A percentile compares a stretch with the other conserved stretches of the same genome.
Evolutionary conservation across 2,329 filamentous ascomycete genomes (phyloP).

Genomic region (Rhexocercosporidium sp.): DNA sequence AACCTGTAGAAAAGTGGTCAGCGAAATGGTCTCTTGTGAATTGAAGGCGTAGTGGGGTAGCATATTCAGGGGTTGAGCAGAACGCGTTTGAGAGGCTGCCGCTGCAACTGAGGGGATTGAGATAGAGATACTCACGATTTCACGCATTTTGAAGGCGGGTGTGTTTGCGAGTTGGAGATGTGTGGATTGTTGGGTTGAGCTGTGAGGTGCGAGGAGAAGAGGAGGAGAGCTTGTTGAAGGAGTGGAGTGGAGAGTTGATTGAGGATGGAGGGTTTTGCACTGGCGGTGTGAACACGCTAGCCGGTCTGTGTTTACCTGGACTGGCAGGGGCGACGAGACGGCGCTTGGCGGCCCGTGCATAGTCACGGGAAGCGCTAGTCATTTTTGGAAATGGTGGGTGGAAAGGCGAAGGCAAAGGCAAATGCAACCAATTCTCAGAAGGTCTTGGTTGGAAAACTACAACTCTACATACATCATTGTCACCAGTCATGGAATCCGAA

Average conservation of each 20-base stretch:
- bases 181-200: background rate
- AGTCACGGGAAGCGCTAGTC: background rate
- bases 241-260: slow-evolving; percentile 18
- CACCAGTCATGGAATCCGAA: slow-evolving; percentile 77
- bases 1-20: slow-evolving; percentile 73
- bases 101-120: slow-evolving; percentile 9
- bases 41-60: slow-evolving; percentile 39
- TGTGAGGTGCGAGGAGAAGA: slow-evolving; percentile 22
- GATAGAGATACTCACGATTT: slow-evolving; percentile 64
- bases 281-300: slow-evolving; percentile 25
- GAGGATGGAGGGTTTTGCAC: slow-evolving; percentile 20
- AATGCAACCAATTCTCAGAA: no score
- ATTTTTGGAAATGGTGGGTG: background rate
- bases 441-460: no score
- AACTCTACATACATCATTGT: background rate
- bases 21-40: slow-evolving; percentile 50
- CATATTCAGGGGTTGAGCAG: slow-evolving; percentile 44
- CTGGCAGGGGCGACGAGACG: background rate
- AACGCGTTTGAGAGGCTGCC: slow-evolving; percentile 45
- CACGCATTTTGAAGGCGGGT: slow-evolving; percentile 66
- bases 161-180: slow-evolving; percentile 30
- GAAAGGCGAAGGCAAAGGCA: background rate
- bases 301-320: slow-evolving; percentile 1
- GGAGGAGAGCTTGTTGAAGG: slow-evolving; percentile 32
- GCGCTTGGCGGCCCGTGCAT: background rate